phyloP scores from a whole-genome alignment of 1,284 basidiomycete species.

The Boletus hoseneyae region DNA sequence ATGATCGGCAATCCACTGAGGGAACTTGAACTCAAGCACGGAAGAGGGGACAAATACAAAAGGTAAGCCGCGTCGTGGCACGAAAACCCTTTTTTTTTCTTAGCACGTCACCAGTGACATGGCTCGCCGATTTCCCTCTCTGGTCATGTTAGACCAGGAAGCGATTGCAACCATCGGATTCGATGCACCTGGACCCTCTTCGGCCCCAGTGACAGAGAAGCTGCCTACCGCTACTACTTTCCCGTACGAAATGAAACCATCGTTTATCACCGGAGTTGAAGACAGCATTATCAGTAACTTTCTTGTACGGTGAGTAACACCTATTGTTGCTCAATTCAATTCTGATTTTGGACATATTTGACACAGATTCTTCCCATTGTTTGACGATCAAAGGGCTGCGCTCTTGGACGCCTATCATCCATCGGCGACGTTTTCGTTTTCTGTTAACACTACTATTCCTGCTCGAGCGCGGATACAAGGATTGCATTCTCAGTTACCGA shows the following conservation, averaged over 20 bases:
- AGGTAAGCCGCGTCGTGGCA: conserved; percentile 43
- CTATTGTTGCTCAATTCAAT: conserved; percentile 2
- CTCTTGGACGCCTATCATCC: conserved; percentile 79
- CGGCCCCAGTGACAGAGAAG: conserved; percentile 37
- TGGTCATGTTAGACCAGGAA: conserved; percentile 74
- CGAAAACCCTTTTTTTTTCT: conserved; percentile 11
- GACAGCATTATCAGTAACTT: conserved; percentile 69
- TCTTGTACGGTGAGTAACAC: conserved; percentile 59
- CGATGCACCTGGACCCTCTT: conserved; percentile 53
- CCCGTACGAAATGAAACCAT: conserved; percentile 66
- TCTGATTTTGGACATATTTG: conserved; percentile 13
- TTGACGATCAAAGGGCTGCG: conserved; percentile 72
- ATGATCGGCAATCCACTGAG: conserved; percentile 79
- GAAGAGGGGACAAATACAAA: conserved; percentile 57
- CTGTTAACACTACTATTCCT: conserved; percentile 79
- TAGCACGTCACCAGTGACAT: conserved; percentile 54
- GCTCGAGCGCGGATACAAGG: conserved; percentile 66
- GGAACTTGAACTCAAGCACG: conserved; percentile 56
- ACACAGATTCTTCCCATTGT: conserved; percentile 77
- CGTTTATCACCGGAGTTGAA: conserved; percentile 76
- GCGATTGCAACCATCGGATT: conserved; percentile 73
- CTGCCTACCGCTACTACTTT: conserved; percentile 61
- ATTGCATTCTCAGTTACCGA: conserved; percentile 64
- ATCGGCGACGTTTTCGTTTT: conserved; percentile 85
- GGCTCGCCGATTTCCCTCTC: conserved; percentile 62